A percentile compares a stretch with the other conserved stretches of the same genome.
phyloP scores from a whole-genome alignment of 495 filamentous ascomycete genomes.

The Penicillium chermesinum region DNA sequence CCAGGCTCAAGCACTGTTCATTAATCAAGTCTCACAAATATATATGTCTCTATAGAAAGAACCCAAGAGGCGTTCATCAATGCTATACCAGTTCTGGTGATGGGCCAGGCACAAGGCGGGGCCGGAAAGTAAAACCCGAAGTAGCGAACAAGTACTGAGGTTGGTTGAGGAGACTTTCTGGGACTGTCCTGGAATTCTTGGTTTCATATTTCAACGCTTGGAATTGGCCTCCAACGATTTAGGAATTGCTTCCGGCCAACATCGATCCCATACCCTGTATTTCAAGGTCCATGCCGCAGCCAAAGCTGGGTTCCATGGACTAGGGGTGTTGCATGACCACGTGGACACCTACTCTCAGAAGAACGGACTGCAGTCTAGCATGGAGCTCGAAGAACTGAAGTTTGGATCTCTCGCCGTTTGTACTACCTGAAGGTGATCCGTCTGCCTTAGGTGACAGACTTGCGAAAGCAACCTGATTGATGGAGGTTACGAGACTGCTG shows the following conservation, averaged over 20 bases:
- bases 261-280: slow-evolving; percentile 53
- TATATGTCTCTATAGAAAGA: neutral
- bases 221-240: slow-evolving; percentile 41
- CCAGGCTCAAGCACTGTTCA: no score
- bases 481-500: slow-evolving; percentile 54
- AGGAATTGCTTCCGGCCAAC: slow-evolving; percentile 59
- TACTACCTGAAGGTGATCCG: slow-evolving; percentile 62
- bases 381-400: slow-evolving; percentile 51
- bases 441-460: slow-evolving; percentile 51
- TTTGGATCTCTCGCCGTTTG: slow-evolving; percentile 63
- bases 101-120: neutral
- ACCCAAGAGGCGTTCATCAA: neutral
- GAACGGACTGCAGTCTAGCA: slow-evolving; percentile 36
- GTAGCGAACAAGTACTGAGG: neutral
- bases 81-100: neutral
- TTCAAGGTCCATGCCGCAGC: slow-evolving; percentile 58
- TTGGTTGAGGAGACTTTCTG: no score
- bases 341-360: slow-evolving; percentile 46
- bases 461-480: slow-evolving; percentile 59
- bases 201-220: no score
- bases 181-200: no score
- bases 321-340: slow-evolving; percentile 72
- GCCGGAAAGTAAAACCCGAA: neutral
- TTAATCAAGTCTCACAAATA: neutral
- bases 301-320: slow-evolving; percentile 54